Evolutionary conservation across 1,139 yeast genomes (phyloP).

Genomic region (Tardiomyces blankii): DNA sequence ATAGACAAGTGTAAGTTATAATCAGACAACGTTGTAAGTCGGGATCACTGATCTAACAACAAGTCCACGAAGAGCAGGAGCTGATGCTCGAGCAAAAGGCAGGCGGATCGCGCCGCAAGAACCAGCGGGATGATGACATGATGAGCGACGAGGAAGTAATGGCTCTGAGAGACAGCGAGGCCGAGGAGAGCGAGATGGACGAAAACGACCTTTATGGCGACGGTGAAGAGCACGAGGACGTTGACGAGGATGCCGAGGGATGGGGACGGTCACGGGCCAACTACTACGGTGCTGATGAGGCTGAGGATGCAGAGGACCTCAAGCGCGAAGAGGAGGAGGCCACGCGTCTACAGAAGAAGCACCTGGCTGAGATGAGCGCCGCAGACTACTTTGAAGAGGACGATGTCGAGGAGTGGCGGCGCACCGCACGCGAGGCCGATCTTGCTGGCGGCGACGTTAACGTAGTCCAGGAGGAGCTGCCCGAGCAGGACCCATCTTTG

Average conservation of each 20-base stretch:
- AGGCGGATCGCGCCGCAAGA: background rate
- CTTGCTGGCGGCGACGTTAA: constrained; percentile 6
- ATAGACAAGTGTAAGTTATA: background rate
- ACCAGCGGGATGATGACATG: constrained; percentile 12
- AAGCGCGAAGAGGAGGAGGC: constrained; percentile 84
- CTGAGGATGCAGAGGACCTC: constrained; percentile 67
- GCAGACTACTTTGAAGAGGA: constrained; percentile 82
- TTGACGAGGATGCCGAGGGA: constrained; percentile 44
- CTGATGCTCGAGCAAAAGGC: background rate
- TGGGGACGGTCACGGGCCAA: constrained; percentile 75
- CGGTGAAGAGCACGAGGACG: constrained; percentile 35
- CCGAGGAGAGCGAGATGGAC: constrained; percentile 13
- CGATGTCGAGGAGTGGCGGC: constrained; percentile 42
- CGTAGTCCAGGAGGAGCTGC: constrained; percentile 15
- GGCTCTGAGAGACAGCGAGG: constrained; percentile 16
- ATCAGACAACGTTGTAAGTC: background rate
- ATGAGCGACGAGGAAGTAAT: constrained; percentile 18
- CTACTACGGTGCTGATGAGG: constrained; percentile 79
- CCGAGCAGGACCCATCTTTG: constrained; percentile 26
- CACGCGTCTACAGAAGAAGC: constrained; percentile 73
- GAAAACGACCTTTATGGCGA: constrained; percentile 20
- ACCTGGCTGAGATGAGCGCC: constrained; percentile 66
- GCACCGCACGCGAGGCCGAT: constrained; percentile 13
- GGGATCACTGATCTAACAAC: background rate
- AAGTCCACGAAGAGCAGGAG: background rate